Base-by-base conservation (phyloP, 2,329 filamentous ascomycete species). In the Phialophora macrospora region DNA sequence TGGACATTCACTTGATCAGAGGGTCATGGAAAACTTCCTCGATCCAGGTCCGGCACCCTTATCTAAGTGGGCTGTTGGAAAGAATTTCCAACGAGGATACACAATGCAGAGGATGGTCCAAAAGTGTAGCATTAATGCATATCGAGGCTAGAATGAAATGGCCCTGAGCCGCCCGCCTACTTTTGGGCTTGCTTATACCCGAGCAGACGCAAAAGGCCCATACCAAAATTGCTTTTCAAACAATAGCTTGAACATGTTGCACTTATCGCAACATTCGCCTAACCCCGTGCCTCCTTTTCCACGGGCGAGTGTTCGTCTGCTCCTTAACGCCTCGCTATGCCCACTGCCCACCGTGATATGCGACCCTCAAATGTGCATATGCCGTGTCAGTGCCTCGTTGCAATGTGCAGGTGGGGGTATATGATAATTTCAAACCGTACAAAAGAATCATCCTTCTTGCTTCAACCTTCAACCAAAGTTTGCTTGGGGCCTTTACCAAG, bases 401-500 rank as follows among this genome's bases (percentile, higher is more conserved):
- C 63, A 63, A 63, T 56, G 55, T 66, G 51, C 63, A 57, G 46
- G 66, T 51, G 32, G 59, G 60, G 64, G 67, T 67, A 69, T 69
- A 67, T 68, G 62, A 65, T 67, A 61, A 67, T 62, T 17, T 60
- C 46, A 41, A 51, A 51, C n/a, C 24, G 55, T 52, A 60, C 28
- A 65, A 62, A 17, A 46, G 49, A 41, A 55, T 12, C 22, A 22
- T 17, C 46, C 44, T 52, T 24, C 8, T n/a, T 22, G 41, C 52
- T 44, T 77, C 71, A 95, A 48, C 90, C 91, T 78, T 96, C 92
- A 70, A 95, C 92, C 71, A 96, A 88, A 55, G 89, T 84, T 65
- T 81, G 85, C 79, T 94, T 94, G 34, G 90, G 88, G 73, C 84
- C 88, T 77, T 92, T 90, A 58, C 90, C 91, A 38, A 97, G 81